Base-by-base conservation (phyloP, 164 flowering plant species). In the Vitis rupestris region DNA sequence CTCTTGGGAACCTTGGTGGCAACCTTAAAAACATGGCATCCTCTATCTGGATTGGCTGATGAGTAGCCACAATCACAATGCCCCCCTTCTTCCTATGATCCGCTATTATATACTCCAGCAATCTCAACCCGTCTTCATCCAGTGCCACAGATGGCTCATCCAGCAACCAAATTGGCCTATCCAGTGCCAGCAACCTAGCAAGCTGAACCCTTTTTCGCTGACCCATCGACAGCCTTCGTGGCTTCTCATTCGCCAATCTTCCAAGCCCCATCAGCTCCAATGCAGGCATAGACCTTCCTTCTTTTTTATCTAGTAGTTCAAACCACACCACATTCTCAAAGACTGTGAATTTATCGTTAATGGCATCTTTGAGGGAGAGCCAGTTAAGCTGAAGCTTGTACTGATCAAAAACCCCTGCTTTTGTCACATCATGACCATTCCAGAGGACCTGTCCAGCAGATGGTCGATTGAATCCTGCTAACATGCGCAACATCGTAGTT, bases 111-210 rank as follows among this genome's bases (percentile, higher is more conserved):
- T 83, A 76, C 72, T 94, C 99, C 0, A 94, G 84, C 76, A 94
- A 74, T 72, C 66, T 84, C 64, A 91, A 90, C 53, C 99, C 99
- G 13, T 92, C 98, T n/a, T 80, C 80, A 72, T 94, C 98, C 70
- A 94, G 67, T 6, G 99, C 99, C 58, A 92, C 98, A 0, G 97
- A 91, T 3, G 97, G 98, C 81, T 92, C 97, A 74, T 94, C 99
- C n/a, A 94, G 85, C 80, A 92, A 71, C 99, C 99, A 94, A 65
- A 94, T 92, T 0, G 95, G 98, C 37, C 97, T 71, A 58, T 94
- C 98, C 10, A 94, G 82, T 0, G 97, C 98, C 58, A 94, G 71
- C 68, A 92, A 19, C 76, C 97, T 83, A 1, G 97, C 99, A 37
- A 94, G 85, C 73, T 94, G 98, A 64, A 92, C 75, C 73, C 99